These are phyloP conservation scores for Colletotrichum zoysiae DNA, from an alignment of 2,329 filamentous ascomycete species.

Conservation along the genomic window DNA sequence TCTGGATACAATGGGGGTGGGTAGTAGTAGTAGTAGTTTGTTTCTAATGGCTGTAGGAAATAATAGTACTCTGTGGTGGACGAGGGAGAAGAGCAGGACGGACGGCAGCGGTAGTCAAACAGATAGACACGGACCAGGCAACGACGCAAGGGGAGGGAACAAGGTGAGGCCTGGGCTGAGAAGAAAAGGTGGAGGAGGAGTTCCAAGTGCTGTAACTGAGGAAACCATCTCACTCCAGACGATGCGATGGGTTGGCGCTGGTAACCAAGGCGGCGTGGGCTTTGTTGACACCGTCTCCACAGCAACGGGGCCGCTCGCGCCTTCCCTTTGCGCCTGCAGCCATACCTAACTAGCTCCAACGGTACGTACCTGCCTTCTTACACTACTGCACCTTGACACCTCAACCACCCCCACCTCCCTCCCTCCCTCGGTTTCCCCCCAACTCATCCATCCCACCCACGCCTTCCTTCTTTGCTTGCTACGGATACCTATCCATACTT, in stretches of 20 bases:
- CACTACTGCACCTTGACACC: no score
- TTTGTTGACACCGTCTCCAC: conserved; percentile 52
- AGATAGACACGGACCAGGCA: conserved; percentile 10
- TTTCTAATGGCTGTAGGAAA: conserved; percentile 22
- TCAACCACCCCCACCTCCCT: neutral
- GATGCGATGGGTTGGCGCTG: conserved; percentile 42
- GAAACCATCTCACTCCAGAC: conserved; percentile 42
- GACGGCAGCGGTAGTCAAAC: conserved; percentile 19
- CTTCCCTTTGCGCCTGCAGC: conserved; percentile 10
- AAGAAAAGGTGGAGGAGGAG: conserved; percentile 30
- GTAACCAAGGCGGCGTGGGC: conserved; percentile 45
- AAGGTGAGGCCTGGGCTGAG: conserved; percentile 36
- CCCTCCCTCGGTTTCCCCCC: no score
- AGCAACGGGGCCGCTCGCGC: conserved; percentile 46
- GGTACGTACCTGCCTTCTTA: no score
- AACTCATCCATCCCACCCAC: no score
- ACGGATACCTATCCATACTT: no score
- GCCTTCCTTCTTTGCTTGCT: neutral
- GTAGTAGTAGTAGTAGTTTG: conserved; percentile 35
- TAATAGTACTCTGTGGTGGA: conserved; percentile 27
- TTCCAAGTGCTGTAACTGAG: conserved; percentile 42
- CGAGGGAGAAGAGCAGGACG: conserved; percentile 15
- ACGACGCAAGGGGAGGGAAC: neutral
- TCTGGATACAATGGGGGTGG: conserved; percentile 38
- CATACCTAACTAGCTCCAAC: neutral